These are phyloP conservation scores for Cicer chorassanicum DNA, from an alignment of 306 rosid genomes.

Conservation along the genomic window DNA sequence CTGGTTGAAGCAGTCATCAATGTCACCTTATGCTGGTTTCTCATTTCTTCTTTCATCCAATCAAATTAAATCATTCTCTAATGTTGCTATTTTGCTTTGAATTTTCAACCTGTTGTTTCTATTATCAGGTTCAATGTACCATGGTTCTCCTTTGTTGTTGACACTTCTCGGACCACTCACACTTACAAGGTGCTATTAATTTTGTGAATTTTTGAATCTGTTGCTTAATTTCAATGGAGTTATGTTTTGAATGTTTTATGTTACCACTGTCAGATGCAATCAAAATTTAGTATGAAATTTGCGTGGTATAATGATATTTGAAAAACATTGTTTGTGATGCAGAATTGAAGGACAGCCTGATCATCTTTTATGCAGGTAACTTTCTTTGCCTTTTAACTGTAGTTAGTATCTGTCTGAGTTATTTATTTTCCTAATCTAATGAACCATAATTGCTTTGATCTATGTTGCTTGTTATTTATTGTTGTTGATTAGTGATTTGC, in stretches of 20 bases:
- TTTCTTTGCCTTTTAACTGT: slow-evolving; percentile 27
- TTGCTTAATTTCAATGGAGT: slow-evolving; percentile 15
- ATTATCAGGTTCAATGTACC: slow-evolving; percentile 87
- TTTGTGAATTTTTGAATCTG: background rate
- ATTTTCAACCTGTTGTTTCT: slow-evolving; percentile 23
- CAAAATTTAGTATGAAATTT: background rate
- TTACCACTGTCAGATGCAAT: background rate
- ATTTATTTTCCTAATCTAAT: slow-evolving; percentile 18
- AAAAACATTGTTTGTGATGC: slow-evolving; percentile 53
- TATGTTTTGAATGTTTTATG: background rate
- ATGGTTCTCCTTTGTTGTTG: slow-evolving; percentile 87
- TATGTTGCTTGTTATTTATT: background rate
- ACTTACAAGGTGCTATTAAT: slow-evolving; percentile 51
- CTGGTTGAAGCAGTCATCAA: slow-evolving; percentile 86
- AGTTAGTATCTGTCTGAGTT: background rate
- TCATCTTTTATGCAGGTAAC: slow-evolving; percentile 85
- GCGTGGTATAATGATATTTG: background rate
- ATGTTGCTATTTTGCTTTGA: slow-evolving; percentile 6
- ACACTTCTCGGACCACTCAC: slow-evolving; percentile 92
- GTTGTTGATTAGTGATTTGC: background rate
- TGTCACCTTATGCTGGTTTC: slow-evolving; percentile 86
- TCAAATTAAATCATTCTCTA: background rate
- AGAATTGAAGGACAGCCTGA: slow-evolving; percentile 86
- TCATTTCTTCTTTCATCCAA: background rate
- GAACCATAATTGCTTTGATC: background rate